Conservation (phyloP, 768 basidiomycete species). For the Lactifluus piperatus region DNA sequence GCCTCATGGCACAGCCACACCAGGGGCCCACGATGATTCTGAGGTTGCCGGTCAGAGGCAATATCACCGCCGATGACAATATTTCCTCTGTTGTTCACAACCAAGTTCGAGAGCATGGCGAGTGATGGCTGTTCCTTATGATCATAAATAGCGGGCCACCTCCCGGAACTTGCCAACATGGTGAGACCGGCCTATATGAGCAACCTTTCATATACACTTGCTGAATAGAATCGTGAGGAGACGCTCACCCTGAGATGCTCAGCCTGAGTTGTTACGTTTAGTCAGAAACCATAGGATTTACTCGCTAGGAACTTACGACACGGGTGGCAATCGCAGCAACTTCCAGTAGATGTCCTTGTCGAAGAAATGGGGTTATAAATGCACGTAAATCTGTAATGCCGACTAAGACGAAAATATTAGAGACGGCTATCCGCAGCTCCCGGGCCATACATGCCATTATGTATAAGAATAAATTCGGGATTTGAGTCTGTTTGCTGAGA, state of each 20-base stretch:
- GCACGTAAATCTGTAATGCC: slow-evolving; percentile 5
- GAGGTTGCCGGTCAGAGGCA: background rate
- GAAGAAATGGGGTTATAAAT: too few species aligned
- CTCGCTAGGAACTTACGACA: slow-evolving; percentile 4
- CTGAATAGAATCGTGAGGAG: background rate
- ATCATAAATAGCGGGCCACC: background rate
- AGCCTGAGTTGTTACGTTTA: background rate
- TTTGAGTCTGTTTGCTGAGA: slow-evolving; percentile 1
- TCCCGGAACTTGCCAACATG: slow-evolving; percentile 4
- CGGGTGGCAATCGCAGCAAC: slow-evolving; percentile 10
- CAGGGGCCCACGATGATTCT: slow-evolving; percentile 7
- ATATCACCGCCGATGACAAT: slow-evolving; percentile 11
- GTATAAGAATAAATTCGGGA: background rate
- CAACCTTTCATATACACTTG: background rate
- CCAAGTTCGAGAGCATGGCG: slow-evolving; percentile 11
- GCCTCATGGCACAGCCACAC: slow-evolving; percentile 15
- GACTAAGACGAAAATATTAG: background rate
- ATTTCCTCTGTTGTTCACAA: slow-evolving; percentile 10
- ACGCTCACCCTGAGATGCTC: slow-evolving; percentile 1
- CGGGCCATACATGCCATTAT: background rate
- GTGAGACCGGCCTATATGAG: background rate
- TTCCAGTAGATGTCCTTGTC: slow-evolving; percentile 4
- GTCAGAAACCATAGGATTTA: background rate
- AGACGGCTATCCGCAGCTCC: background rate
- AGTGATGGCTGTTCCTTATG: background rate